Evolutionary conservation across 768 basidiomycete species (phyloP).

Genomic region (Trametes cinnabarina): DNA sequence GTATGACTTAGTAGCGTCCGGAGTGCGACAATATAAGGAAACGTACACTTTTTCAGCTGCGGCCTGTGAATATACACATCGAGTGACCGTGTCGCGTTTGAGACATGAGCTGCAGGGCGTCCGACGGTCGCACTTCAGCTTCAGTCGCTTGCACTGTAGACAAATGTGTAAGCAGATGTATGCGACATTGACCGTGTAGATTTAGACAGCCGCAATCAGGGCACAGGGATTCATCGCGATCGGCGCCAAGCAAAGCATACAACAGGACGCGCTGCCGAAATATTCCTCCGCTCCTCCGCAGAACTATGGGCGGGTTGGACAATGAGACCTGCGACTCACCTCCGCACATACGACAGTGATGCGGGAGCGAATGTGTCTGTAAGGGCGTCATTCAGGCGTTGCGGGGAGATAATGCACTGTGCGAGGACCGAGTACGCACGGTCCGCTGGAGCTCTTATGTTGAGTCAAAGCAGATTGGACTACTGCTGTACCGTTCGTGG

Average conservation of each 20-base stretch:
- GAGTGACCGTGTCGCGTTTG: constrained; percentile 70
- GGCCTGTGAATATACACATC: constrained; percentile 77
- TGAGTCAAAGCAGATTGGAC: not conserved
- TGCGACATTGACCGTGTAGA: not conserved
- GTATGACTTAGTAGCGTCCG: not conserved
- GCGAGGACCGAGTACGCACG: constrained; percentile 24
- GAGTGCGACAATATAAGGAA: constrained; percentile 2
- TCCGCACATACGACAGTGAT: constrained; percentile 83
- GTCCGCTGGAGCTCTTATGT: constrained; percentile 31
- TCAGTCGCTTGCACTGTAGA: constrained; percentile 80
- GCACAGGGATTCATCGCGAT: not conserved
- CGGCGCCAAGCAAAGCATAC: not conserved
- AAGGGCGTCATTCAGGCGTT: constrained; percentile 10
- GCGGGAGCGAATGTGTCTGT: constrained; percentile 68
- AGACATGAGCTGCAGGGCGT: constrained; percentile 75
- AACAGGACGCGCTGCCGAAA: not conserved
- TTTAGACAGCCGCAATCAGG: no score
- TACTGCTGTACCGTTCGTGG: not conserved
- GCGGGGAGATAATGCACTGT: constrained; percentile 5
- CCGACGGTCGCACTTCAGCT: constrained; percentile 80
- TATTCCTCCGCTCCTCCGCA: not conserved
- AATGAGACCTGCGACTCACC: constrained; percentile 38
- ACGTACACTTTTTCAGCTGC: constrained; percentile 83
- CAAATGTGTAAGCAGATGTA: not conserved
- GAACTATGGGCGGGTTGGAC: not conserved